Conservation (phyloP, 1,284 basidiomycete species). For the Cutaneotrichosporon cavernicola region DNA sequence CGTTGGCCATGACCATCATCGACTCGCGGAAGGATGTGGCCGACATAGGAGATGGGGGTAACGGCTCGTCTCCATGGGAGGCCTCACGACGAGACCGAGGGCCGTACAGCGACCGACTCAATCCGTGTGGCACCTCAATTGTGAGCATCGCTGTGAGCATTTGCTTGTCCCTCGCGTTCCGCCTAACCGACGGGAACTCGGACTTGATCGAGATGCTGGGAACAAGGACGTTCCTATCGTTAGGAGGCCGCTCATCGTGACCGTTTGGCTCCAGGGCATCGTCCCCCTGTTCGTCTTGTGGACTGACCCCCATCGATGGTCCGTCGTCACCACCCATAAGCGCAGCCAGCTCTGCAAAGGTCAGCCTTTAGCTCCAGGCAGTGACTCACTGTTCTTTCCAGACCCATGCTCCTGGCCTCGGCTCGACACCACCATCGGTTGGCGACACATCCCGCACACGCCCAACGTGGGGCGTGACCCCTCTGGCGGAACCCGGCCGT, state of each 20-base stretch:
- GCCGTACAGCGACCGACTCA: constrained; percentile 36
- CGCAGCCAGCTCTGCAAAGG: constrained; percentile 72
- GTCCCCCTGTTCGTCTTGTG: constrained; percentile 66
- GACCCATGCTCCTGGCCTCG: constrained; percentile 60
- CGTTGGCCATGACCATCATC: constrained; percentile 6
- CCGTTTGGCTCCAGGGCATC: constrained; percentile 63
- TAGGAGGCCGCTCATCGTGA: constrained; percentile 24
- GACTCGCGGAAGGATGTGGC: constrained; percentile 25
- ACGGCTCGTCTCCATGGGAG: constrained; percentile 29
- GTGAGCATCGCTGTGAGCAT: constrained; percentile 85
- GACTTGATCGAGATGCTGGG: constrained; percentile 85
- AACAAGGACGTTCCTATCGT: constrained; percentile 67
- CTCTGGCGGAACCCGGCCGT: constrained; percentile 77
- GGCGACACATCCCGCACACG: constrained; percentile 92
- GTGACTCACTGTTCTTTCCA: constrained; percentile 78
- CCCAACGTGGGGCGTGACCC: constrained; percentile 71
- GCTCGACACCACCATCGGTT: constrained; percentile 80
- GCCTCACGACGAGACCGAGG: constrained; percentile 32
- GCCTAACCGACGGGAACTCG: constrained; percentile 77
- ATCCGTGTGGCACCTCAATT: constrained; percentile 81
- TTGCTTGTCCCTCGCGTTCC: constrained; percentile 61
- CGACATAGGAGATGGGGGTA: constrained; percentile 41
- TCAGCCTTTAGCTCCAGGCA: constrained; percentile 11
- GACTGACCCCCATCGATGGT: not conserved
- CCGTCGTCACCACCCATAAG: constrained; percentile 64